Conservation (phyloP, 331 rosid genomes). For the Malus hybrid region DNA sequence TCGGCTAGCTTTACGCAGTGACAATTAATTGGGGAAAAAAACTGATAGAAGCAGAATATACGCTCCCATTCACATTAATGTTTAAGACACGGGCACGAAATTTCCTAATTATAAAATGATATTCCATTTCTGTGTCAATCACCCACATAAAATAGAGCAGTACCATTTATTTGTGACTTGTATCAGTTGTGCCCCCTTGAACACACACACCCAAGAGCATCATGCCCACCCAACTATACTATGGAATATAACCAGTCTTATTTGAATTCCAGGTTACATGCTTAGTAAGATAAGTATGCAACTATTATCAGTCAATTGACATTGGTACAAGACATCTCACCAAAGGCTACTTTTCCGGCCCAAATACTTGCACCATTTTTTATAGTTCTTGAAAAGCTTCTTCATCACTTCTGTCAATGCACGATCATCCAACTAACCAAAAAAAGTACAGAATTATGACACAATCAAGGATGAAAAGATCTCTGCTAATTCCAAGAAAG, state of each 20-base stretch:
- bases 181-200: not conserved
- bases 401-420: slow-evolving; percentile 96
- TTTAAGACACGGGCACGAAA: not conserved
- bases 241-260: not conserved
- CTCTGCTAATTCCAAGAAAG: not conserved
- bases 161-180: not conserved
- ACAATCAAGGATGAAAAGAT: slow-evolving; percentile 9
- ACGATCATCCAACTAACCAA: slow-evolving; percentile 85
- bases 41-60: not conserved
- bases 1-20: not conserved
- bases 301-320: slow-evolving; percentile 3
- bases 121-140: not conserved
- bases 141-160: not conserved
- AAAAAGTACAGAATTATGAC: slow-evolving; percentile 20
- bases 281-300: not conserved
- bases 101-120: not conserved
- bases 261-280: not conserved
- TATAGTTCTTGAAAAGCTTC: slow-evolving; percentile 95
- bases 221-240: not conserved
- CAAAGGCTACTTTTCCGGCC: slow-evolving; percentile 97
- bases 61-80: not conserved
- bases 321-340: slow-evolving; percentile 34
- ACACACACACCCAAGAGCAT: not conserved
- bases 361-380: slow-evolving; percentile 97
- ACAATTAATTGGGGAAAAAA: too few species aligned